A percentile compares a stretch with the other conserved stretches of the same genome.
These are phyloP conservation scores for Phytophthora ramorum DNA, from an alignment of 352 stramenopile genomes.

Conservation along the genomic window DNA sequence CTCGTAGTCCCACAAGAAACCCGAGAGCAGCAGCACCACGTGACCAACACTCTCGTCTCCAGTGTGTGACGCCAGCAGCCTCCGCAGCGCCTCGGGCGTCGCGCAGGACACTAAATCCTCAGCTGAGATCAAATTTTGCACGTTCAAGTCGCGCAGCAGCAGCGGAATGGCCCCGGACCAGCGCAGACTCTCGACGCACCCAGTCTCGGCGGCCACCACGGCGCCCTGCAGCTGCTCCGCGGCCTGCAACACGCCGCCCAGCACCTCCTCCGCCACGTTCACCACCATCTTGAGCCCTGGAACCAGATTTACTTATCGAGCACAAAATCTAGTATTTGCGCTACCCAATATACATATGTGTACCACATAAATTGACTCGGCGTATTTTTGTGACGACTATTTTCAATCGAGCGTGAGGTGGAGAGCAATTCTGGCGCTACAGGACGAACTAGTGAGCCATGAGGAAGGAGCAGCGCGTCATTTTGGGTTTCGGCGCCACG, in stretches of 20 bases:
- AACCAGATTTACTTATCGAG: background rate
- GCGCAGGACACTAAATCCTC: slow-evolving; percentile 44
- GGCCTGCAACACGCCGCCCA: slow-evolving; percentile 58
- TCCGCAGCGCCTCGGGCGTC: slow-evolving; percentile 20
- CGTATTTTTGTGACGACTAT: slow-evolving; percentile 12
- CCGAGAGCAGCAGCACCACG: slow-evolving; percentile 60
- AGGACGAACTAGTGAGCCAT: slow-evolving; percentile 11
- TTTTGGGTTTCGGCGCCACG: slow-evolving; percentile 45
- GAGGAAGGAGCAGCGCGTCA: slow-evolving; percentile 38
- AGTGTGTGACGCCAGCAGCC: slow-evolving; percentile 26
- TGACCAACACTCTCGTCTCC: slow-evolving; percentile 36
- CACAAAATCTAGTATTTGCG: background rate
- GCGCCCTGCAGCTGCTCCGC: slow-evolving; percentile 61
- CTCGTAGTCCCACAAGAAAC: slow-evolving; percentile 76
- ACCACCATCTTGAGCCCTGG: slow-evolving; percentile 28
- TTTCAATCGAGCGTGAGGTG: background rate
- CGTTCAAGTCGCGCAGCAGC: slow-evolving; percentile 66
- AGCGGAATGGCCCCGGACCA: slow-evolving; percentile 74
- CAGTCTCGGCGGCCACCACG: slow-evolving; percentile 58
- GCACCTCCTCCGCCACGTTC: slow-evolving; percentile 66
- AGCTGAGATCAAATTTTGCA: slow-evolving; percentile 53
- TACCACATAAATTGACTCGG: slow-evolving; percentile 1
- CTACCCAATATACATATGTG: too few species aligned
- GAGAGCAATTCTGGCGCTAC: slow-evolving; percentile 1
- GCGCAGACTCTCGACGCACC: slow-evolving; percentile 67